These are phyloP conservation scores for Neolentinus lepideus DNA, from an alignment of 1,284 basidiomycete genomes.

Conservation along the genomic window DNA sequence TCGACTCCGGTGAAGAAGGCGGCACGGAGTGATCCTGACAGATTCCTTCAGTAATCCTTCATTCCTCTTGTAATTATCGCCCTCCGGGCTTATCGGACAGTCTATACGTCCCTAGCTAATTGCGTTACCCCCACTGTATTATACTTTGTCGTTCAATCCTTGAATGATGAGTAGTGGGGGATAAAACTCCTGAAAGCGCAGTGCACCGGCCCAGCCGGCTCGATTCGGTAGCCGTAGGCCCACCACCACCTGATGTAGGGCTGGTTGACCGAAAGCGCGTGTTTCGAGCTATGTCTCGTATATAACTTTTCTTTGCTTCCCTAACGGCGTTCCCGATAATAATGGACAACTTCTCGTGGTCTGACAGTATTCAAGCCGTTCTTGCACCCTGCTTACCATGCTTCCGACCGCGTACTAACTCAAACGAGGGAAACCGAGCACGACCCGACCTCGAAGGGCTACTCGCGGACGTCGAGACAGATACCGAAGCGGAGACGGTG, in stretches of 20 bases:
- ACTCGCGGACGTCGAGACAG: slow-evolving; percentile 35
- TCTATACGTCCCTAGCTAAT: background rate
- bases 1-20: background rate
- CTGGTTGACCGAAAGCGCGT: background rate
- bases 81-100: background rate
- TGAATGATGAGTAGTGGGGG: too few species aligned
- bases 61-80: too few species aligned
- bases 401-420: slow-evolving; percentile 32
- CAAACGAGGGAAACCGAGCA: background rate
- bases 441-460: slow-evolving; percentile 48
- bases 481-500: slow-evolving; percentile 50
- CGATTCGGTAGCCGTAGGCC: background rate
- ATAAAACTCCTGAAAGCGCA: too few species aligned
- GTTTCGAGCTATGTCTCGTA: background rate
- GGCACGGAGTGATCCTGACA: background rate
- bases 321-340: background rate
- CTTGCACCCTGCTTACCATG: slow-evolving; percentile 55
- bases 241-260: background rate
- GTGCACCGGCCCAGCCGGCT: background rate
- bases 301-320: background rate
- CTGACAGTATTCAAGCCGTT: slow-evolving; percentile 48
- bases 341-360: slow-evolving; percentile 57
- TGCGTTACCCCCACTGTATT: background rate
- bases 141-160: background rate
- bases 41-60: background rate